Conservation (phyloP, 345 rosid species). For the Hibiscus tridactylites region DNA sequence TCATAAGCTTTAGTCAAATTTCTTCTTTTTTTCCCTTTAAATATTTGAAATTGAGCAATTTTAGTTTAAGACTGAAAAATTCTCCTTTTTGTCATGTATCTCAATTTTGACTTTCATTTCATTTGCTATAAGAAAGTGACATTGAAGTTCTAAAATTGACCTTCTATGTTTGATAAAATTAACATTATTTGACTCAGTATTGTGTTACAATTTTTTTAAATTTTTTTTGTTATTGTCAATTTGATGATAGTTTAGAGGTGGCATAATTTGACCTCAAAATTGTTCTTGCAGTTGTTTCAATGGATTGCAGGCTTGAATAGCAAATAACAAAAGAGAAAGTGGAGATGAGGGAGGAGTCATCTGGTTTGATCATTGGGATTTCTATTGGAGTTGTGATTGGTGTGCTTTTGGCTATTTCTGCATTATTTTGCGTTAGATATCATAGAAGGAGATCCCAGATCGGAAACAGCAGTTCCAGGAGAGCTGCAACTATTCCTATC, state of each 20-base stretch:
- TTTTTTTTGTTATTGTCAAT: neutral
- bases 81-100: slow-evolving; percentile 3
- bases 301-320: slow-evolving; percentile 36
- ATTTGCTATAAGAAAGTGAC: neutral
- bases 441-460: slow-evolving; percentile 83
- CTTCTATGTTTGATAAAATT: slow-evolving; percentile 3
- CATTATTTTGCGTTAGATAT: slow-evolving; percentile 50
- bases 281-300: slow-evolving; percentile 12
- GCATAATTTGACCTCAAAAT: no score
- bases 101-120: slow-evolving; percentile 16
- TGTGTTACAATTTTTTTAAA: neutral
- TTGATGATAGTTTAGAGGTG: neutral
- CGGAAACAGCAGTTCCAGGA: slow-evolving; percentile 76
- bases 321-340: slow-evolving; percentile 12
- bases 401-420: slow-evolving; percentile 59
- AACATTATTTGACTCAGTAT: slow-evolving; percentile 6
- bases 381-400: slow-evolving; percentile 92
- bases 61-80: neutral
- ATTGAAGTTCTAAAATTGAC: slow-evolving; percentile 9
- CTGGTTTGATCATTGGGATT: slow-evolving; percentile 86
- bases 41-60: neutral
- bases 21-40: neutral
- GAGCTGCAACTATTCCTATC: slow-evolving; percentile 70
- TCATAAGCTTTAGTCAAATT: neutral
- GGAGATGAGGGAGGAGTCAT: slow-evolving; percentile 71